Percentiles rank a stretch among this genome's conserved stretches.
These are phyloP conservation scores for Hylodesmum podocarpum DNA, from an alignment of 306 rosid species.

Conservation along the genomic window DNA sequence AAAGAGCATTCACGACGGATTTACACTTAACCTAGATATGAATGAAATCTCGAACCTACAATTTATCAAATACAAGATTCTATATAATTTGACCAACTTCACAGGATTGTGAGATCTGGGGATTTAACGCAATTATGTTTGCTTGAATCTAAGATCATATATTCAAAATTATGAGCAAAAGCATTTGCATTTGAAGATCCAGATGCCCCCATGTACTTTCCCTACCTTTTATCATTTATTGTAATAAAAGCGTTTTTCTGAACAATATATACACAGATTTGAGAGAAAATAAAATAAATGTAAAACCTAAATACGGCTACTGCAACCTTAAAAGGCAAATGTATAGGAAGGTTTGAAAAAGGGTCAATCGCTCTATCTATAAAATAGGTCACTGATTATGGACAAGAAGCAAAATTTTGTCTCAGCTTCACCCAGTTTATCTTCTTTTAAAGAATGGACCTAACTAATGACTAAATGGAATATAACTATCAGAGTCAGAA, in stretches of 20 bases:
- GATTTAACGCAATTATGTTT: neutral
- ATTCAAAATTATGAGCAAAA: neutral
- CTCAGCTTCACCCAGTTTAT: constrained; percentile 40
- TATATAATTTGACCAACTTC: neutral
- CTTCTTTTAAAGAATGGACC: constrained; percentile 56
- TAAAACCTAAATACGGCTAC: constrained; percentile 26
- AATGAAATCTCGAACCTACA: neutral
- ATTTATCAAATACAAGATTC: neutral
- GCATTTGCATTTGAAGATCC: neutral
- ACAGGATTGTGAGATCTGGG: neutral
- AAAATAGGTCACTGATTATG: constrained; percentile 34
- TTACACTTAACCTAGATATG: neutral
- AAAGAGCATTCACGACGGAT: neutral
- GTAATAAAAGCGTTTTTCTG: constrained; percentile 22
- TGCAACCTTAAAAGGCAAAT: constrained; percentile 16
- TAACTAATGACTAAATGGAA: constrained; percentile 40
- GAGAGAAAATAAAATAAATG: constrained; percentile 15
- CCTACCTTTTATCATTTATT: constrained; percentile 20
- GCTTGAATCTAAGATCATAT: neutral
- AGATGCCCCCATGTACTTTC: constrained; percentile 3
- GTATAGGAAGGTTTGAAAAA: constrained; percentile 23
- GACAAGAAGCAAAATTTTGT: constrained; percentile 37
- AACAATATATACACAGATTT: constrained; percentile 30
- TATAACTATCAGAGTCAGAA: constrained; percentile 42
- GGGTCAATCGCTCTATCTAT: constrained; percentile 39